Percentiles rank a stretch among this genome's conserved stretches.
Conservation (phyloP, 1,139 yeast species). For the Yamadazyma kanchanaburiensis region DNA sequence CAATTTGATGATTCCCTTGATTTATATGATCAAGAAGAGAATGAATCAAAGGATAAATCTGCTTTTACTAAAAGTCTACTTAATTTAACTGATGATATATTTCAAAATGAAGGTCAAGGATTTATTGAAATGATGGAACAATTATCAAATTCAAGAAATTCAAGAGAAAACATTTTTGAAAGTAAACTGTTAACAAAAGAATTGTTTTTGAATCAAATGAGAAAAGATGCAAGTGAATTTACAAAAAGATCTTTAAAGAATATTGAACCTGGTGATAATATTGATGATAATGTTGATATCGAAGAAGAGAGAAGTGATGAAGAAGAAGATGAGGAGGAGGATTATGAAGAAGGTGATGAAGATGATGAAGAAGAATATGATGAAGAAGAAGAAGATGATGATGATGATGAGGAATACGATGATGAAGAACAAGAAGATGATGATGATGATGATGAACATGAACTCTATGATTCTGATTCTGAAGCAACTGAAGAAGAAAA, state of each 20-base stretch:
- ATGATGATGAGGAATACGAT: constrained; percentile 24
- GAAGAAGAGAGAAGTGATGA: constrained; percentile 15
- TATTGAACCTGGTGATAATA: constrained; percentile 3
- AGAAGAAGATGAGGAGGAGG: constrained; percentile 7
- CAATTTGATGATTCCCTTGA: constrained; percentile 4
- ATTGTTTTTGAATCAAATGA: constrained; percentile 4
- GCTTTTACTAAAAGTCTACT: constrained; percentile 38
- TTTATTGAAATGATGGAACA: constrained; percentile 78
- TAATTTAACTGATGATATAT: constrained; percentile 72
- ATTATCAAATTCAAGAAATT: constrained; percentile 56
- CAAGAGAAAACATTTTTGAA: constrained; percentile 38
- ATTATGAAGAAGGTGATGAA: constrained; percentile 7
- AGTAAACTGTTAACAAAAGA: constrained; percentile 1
- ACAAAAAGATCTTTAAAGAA: constrained; percentile 5
- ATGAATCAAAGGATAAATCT: constrained; percentile 9
- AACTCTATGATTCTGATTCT: constrained; percentile 34
- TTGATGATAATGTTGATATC: constrained; percentile 13
- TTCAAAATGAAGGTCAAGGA: constrained; percentile 69
- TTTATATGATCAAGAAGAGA: constrained; percentile 6
- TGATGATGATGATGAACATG: constrained; percentile 28
- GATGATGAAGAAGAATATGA: constrained; percentile 2
- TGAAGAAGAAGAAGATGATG: constrained; percentile 2
- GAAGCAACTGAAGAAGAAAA: constrained; percentile 62
- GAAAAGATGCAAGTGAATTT: constrained; percentile 9
- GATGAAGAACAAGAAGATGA: constrained; percentile 32